Conservation (phyloP, 768 basidiomycete species). For the Suillus bovinus region DNA sequence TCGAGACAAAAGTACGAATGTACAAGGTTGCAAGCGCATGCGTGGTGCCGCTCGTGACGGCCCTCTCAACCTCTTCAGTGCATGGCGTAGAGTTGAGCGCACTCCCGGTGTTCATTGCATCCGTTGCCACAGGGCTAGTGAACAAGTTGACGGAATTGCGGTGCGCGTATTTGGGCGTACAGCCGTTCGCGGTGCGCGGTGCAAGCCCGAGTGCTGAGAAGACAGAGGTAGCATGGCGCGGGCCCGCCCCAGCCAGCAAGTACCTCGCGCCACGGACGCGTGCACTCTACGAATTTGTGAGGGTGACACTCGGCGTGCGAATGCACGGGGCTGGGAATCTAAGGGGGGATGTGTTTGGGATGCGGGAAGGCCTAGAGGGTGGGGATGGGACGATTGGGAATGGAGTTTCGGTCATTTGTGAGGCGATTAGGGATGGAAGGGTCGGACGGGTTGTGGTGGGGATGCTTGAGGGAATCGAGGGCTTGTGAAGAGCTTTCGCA, state of each 20-base stretch:
- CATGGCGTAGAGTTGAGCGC: slow-evolving; percentile 20
- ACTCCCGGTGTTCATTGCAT: slow-evolving; percentile 25
- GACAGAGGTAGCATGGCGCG: slow-evolving; percentile 41
- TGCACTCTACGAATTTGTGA: slow-evolving; percentile 75
- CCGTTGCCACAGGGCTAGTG: slow-evolving; percentile 17
- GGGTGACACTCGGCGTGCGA: slow-evolving; percentile 66
- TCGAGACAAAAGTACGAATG: slow-evolving; percentile 76
- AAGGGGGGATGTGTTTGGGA: slow-evolving; percentile 56
- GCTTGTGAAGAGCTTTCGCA: neutral
- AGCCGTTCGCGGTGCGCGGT: slow-evolving; percentile 21
- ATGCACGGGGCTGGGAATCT: slow-evolving; percentile 84
- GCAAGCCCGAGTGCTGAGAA: slow-evolving; percentile 1
- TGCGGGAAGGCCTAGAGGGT: slow-evolving; percentile 53
- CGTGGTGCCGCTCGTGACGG: slow-evolving; percentile 62
- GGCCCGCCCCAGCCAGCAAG: slow-evolving; percentile 63
- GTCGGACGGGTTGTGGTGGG: slow-evolving; percentile 57
- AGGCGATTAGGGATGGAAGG: slow-evolving; percentile 75
- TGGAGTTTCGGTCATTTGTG: slow-evolving; percentile 73
- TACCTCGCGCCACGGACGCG: slow-evolving; percentile 57
- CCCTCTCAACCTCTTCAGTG: slow-evolving; percentile 15
- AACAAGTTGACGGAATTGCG: slow-evolving; percentile 28
- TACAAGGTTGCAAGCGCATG: slow-evolving; percentile 63
- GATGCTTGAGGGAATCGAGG: slow-evolving; percentile 40
- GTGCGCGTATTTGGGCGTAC: slow-evolving; percentile 30
- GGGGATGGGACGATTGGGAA: slow-evolving; percentile 56